Base-by-base conservation (phyloP, 164 flowering plant genomes). In the Nymphaea colorata region DNA sequence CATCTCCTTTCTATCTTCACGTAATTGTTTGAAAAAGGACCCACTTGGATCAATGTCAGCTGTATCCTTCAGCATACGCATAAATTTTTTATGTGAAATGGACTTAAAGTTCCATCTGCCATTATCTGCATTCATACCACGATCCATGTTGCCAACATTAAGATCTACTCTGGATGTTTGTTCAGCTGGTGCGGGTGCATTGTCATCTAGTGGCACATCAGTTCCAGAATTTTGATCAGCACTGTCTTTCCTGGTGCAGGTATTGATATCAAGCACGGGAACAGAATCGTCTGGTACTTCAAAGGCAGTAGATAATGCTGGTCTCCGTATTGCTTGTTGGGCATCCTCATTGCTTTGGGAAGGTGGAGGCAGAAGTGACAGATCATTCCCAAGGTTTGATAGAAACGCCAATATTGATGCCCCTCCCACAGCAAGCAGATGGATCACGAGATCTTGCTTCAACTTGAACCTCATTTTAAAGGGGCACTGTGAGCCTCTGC, bases 361-460 rank as follows among this genome's bases (percentile, higher is more conserved):
- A 11, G 84, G 73, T 59, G 88, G 75, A 73, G 82, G 81, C 83
- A 82, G 76, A 62, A 82, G 82, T 14, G 91, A 79, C 43, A 85
- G 57, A 73, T 87, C 91, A 62, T 75, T 84, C 67, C 85, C 76
- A 64, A 78, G 68, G 71, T 71, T 82, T 66, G 95, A 89, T 45
- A 91, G 80, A 65, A 93, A 88, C 64, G 93, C 93, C 82, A 91
- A 78, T 71, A 87, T 88, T 15, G 92, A 83, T 18, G 94, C 98
- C 70, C 90, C 93, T 62, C 81, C 84, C 44, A 86, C 85, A 68
- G 84, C n/a, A n/a, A n/a, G n/a, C 92, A 41, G 97, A 90, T 65
- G 85, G 76, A 77, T 87, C 96, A 41, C 96, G 88, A 6, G 89
- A 67, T 70, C 86, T 82, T 75, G 81, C 81, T 69, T 82, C 91